phyloP scores from a whole-genome alignment of 495 filamentous ascomycete genomes.

The Cercophora samala region DNA sequence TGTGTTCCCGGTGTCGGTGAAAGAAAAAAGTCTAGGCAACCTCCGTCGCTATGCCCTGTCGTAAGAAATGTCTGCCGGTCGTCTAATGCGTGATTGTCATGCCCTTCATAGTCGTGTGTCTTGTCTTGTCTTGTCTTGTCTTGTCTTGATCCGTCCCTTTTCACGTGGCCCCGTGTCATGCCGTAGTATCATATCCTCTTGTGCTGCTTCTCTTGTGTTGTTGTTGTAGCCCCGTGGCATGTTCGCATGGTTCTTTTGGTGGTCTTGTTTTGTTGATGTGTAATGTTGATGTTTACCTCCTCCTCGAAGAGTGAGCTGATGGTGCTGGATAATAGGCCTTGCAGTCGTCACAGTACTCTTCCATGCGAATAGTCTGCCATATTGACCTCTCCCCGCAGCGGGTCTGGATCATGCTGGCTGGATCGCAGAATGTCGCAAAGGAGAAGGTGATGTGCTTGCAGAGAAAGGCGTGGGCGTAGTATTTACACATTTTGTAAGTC shows the following conservation, averaged over 20 bases:
- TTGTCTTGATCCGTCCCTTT: not conserved
- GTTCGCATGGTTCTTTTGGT: too few species aligned
- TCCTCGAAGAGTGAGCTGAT: not conserved
- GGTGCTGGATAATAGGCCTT: slow-evolving; percentile 8
- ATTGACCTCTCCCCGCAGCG: slow-evolving; percentile 29
- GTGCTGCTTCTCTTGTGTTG: not conserved
- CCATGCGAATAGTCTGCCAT: slow-evolving; percentile 33
- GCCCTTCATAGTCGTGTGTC: too few species aligned
- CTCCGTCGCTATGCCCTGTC: too few species aligned
- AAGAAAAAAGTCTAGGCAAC: too few species aligned
- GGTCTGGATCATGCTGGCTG: slow-evolving; percentile 31
- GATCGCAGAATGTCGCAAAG: slow-evolving; percentile 31
- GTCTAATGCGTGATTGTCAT: too few species aligned
- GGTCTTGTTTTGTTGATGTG: too few species aligned
- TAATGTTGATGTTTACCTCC: too few species aligned
- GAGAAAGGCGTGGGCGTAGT: slow-evolving; percentile 33
- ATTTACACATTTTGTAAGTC: slow-evolving; percentile 32
- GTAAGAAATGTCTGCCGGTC: too few species aligned
- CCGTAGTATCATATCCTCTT: not conserved
- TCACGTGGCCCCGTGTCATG: too few species aligned
- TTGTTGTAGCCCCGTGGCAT: too few species aligned
- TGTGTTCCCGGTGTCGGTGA: too few species aligned
- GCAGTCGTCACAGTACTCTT: slow-evolving; percentile 31
- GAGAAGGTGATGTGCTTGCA: slow-evolving; percentile 31
- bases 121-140: not conserved